A percentile compares a stretch with the other conserved stretches of the same genome.
Conservation (phyloP, 768 basidiomycete species). For the Agaricus sinodeliciosus region DNA sequence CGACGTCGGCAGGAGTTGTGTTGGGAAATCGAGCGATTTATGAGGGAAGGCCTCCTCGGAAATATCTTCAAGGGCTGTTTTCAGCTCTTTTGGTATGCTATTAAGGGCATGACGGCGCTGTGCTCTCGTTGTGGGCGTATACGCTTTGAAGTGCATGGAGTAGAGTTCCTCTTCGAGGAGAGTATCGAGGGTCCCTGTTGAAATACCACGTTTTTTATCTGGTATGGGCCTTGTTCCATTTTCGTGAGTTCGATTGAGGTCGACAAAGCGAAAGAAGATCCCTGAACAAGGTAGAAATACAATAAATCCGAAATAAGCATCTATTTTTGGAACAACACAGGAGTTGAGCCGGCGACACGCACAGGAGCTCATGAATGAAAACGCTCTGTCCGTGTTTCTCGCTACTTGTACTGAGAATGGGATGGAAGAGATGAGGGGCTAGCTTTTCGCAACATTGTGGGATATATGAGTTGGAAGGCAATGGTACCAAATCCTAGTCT, state of each 20-base stretch:
- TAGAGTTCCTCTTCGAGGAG: slow-evolving; percentile 26
- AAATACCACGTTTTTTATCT: slow-evolving; percentile 2
- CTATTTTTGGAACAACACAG: not conserved
- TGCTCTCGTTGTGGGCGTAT: slow-evolving; percentile 12
- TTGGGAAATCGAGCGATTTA: slow-evolving; percentile 28
- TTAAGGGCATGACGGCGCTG: slow-evolving; percentile 23
- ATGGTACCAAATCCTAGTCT: too few relatives aligned
- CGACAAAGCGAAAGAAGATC: slow-evolving; percentile 15
- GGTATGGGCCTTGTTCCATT: slow-evolving; percentile 5
- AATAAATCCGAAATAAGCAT: slow-evolving; percentile 2
- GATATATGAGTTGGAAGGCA: too few relatives aligned
- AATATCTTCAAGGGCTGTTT: slow-evolving; percentile 17
- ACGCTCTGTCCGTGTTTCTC: too few relatives aligned
- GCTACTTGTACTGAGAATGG: too few relatives aligned
- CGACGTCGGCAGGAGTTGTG: slow-evolving; percentile 28
- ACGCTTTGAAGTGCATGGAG: slow-evolving; percentile 13
- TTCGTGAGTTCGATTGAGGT: slow-evolving; percentile 7
- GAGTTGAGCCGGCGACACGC: not conserved
- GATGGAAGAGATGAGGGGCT: too few relatives aligned
- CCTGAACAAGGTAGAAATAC: slow-evolving; percentile 22
- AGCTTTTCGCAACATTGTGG: too few relatives aligned
- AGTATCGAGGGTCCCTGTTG: slow-evolving; percentile 19
- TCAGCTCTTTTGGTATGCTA: slow-evolving; percentile 22
- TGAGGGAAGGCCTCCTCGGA: slow-evolving; percentile 17
- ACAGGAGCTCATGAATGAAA: too few relatives aligned